Percentiles rank a stretch among this genome's conserved stretches.
Evolutionary conservation across 2,329 filamentous ascomycete genomes (phyloP).

Genomic region (Pleoardoris graminearum): DNA sequence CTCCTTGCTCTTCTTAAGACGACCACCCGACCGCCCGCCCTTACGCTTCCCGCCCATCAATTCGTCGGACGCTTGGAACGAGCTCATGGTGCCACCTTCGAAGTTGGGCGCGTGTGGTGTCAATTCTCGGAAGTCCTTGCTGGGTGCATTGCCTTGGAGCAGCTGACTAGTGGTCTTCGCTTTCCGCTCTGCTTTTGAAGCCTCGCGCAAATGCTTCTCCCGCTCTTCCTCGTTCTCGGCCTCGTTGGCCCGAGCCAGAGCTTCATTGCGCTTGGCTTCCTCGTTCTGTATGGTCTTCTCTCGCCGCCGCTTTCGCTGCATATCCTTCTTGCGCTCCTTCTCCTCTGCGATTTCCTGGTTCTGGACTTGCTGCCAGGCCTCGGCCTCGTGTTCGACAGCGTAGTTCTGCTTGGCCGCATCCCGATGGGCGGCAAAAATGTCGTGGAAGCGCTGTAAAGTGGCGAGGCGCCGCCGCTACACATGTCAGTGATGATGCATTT

Average conservation of each 20-base stretch:
- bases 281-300: slow-evolving; percentile 95
- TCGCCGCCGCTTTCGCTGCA: slow-evolving; percentile 94
- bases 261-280: slow-evolving; percentile 77
- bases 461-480: slow-evolving; percentile 62
- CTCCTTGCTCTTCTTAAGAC: slow-evolving; percentile 86
- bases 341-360: slow-evolving; percentile 89
- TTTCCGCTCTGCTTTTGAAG: slow-evolving; percentile 89
- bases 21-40: slow-evolving; percentile 58
- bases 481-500: slow-evolving; percentile 15
- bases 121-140: slow-evolving; percentile 72
- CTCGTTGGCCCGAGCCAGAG: slow-evolving; percentile 74
- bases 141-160: slow-evolving; percentile 76
- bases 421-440: slow-evolving; percentile 68
- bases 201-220: slow-evolving; percentile 78
- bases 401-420: slow-evolving; percentile 75
- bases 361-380: slow-evolving; percentile 83
- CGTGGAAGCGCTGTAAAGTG: slow-evolving; percentile 59
- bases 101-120: slow-evolving; percentile 76
- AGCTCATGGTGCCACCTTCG: slow-evolving; percentile 82
- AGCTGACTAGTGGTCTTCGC: slow-evolving; percentile 87
- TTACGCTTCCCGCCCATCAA: slow-evolving; percentile 55
- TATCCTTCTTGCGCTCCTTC: slow-evolving; percentile 99
- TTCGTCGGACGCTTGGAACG: slow-evolving; percentile 71
- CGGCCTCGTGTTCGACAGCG: slow-evolving; percentile 74
- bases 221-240: slow-evolving; percentile 82